A percentile compares a stretch with the other conserved stretches of the same genome.
Conservation (phyloP, 2,329 filamentous ascomycete genomes). For the Trichoderma pleuroti region DNA sequence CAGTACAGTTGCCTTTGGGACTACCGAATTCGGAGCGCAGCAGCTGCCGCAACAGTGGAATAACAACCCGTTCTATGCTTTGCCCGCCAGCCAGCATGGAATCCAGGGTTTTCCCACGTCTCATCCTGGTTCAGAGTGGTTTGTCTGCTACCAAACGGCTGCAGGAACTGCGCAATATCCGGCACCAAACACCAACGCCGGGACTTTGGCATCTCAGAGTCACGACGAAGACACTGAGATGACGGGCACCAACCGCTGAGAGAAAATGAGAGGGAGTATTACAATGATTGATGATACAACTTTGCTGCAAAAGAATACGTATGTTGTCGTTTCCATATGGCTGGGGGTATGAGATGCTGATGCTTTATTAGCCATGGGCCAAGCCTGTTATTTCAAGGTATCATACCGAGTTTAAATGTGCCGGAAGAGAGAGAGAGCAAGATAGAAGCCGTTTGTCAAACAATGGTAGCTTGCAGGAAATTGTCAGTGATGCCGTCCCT, state of each 20-base stretch:
- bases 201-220: not conserved
- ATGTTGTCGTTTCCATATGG: not conserved
- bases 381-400: not conserved
- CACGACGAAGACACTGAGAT: slow-evolving; percentile 1
- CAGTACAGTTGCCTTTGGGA: not conserved
- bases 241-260: not conserved
- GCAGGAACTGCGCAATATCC: not conserved
- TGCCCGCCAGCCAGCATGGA: slow-evolving; percentile 6
- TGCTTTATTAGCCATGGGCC: not conserved
- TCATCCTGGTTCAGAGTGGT: not conserved
- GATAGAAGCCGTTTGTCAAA: not conserved
- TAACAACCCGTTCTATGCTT: not conserved
- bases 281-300: not conserved
- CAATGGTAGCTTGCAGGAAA: not conserved
- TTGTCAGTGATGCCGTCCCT: not conserved
- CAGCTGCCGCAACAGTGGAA: not conserved
- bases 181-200: not conserved
- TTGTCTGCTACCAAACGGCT: not conserved
- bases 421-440: not conserved
- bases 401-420: not conserved
- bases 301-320: not conserved
- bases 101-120: not conserved
- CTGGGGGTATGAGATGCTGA: not conserved
- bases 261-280: not conserved
- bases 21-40: not conserved